Base-by-base conservation (phyloP, 768 basidiomycete genomes). In the Kwoniella mangroviensis region DNA sequence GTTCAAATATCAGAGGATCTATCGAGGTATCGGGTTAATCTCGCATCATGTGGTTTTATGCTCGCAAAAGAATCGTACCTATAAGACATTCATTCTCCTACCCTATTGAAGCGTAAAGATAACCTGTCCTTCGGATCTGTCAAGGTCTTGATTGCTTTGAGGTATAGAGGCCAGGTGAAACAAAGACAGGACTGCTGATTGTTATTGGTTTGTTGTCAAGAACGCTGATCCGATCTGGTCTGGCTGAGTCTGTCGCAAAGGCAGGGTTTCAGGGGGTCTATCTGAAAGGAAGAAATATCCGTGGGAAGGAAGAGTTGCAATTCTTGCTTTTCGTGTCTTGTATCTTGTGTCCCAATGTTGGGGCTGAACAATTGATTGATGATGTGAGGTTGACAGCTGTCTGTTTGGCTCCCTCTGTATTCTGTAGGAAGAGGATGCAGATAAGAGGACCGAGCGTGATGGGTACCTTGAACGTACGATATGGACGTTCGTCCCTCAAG, bases 361-460 rank as follows among this genome's bases (percentile, higher is more conserved):
- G 28, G 1, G 6, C 9, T 34, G 34, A 7, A 34, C 34, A 6
- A 7, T 34, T 7, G 34, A 34, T 49, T 17, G 0, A 49, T n/a
- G 28, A 57, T 17, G 26, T 10, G 53, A 26, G 15, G 7, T 55
- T 24, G 34, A 17, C 26, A 57, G 56, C 13, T 57, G 53, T 19
- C 7, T 55, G 53, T 55, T 12, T 21, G 34, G 34, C 34, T 7
- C 9, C 6, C 34, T 55, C 11, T 55, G 11, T 26, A 9, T 6
- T 57, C 15, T 9, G 15, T 7, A 21, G 19, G 21, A 24, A 12
- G 21, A 26, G 6, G 28, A 34, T 57, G 15, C 6, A 7, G 34
- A 17, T 57, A 3, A 26, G 26, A 26, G 53, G 56, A 57, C 56
- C 56, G 26, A 57, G 56, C 56, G 56, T 57, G 54, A 55, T 55